Conservation (phyloP, 116 monocot genomes). For the Dioscorea cayenensis region DNA sequence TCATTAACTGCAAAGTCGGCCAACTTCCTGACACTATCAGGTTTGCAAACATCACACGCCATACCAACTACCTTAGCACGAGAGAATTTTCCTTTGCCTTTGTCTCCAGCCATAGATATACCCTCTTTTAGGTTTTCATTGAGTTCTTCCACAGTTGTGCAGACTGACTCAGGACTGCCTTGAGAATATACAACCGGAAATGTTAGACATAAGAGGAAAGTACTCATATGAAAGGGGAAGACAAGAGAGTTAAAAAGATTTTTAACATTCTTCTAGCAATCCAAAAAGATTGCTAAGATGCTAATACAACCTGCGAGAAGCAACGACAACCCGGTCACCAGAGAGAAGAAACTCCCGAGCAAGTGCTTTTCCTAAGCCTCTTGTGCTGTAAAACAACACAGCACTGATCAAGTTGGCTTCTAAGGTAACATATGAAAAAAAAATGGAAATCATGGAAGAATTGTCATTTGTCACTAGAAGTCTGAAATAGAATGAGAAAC, state of each 20-base stretch:
- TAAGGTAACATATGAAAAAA: background rate
- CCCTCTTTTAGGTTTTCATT: conserved; percentile 65
- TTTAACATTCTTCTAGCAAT: too few relatives aligned
- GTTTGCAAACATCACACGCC: conserved; percentile 90
- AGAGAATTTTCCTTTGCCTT: conserved; percentile 43
- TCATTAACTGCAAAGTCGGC: conserved; percentile 62
- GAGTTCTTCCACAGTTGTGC: conserved; percentile 66
- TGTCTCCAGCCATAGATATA: conserved; percentile 36
- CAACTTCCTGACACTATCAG: conserved; percentile 79
- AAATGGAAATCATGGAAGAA: background rate
- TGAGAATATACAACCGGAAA: conserved; percentile 21
- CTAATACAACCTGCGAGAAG: conserved; percentile 76
- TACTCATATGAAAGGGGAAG: background rate
- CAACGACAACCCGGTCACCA: conserved; percentile 89
- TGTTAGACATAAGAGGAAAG: background rate
- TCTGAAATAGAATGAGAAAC: too few relatives aligned
- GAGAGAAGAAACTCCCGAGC: conserved; percentile 97
- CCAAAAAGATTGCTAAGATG: background rate
- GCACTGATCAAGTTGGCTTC: background rate
- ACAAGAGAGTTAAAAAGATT: background rate
- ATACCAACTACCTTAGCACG: conserved; percentile 78
- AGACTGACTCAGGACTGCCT: conserved; percentile 82
- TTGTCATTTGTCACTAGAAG: background rate
- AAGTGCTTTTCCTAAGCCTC: conserved; percentile 95
- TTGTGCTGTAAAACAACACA: conserved; percentile 52